These are phyloP conservation scores for Termitomyces sp. DNA, from an alignment of 768 basidiomycete species.

Conservation along the genomic window DNA sequence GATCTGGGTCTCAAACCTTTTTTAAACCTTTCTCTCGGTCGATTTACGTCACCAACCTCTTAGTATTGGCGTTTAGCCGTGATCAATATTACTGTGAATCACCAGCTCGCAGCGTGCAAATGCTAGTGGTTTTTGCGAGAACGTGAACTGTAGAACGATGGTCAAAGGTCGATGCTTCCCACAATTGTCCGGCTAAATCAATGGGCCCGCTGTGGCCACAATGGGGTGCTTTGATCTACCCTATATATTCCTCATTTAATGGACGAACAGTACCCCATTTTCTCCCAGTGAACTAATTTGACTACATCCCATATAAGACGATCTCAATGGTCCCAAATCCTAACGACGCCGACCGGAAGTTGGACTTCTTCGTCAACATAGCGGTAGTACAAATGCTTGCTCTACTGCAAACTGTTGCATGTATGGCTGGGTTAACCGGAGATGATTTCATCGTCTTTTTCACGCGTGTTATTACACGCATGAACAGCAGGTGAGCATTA, in stretches of 20 bases:
- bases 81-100: too few relatives aligned
- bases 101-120: background rate
- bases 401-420: background rate
- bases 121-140: background rate
- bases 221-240: background rate
- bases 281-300: background rate
- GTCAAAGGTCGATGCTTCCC: background rate
- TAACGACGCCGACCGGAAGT: background rate
- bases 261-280: background rate
- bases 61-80: too few relatives aligned
- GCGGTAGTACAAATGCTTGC: background rate
- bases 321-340: background rate
- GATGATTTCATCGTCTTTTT: background rate
- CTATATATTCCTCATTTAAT: background rate
- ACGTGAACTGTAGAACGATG: background rate
- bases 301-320: background rate
- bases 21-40: background rate
- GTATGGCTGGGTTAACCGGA: background rate
- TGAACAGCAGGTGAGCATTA: background rate
- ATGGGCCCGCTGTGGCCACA: background rate
- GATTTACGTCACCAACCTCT: background rate
- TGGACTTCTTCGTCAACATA: background rate
- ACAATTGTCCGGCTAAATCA: background rate
- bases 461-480: background rate
- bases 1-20: background rate